phyloP scores from a whole-genome alignment of 805 yeast species.

The Saccharomycopsis synnaedendra region DNA sequence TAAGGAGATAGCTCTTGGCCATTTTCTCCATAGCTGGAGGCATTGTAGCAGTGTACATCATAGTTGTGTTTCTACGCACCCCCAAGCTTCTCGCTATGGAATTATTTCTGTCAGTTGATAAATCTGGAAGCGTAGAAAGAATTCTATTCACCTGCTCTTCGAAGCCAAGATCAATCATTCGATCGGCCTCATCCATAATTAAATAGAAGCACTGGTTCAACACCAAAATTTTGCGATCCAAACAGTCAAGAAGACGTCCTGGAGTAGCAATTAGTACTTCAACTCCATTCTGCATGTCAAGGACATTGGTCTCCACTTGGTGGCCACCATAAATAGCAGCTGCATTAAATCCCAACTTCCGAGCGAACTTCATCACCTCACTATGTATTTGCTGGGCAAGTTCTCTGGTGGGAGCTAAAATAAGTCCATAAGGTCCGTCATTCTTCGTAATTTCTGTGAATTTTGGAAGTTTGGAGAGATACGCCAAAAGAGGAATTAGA shows the following conservation, averaged over 20 bases:
- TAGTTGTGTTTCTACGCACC: conserved; percentile 38
- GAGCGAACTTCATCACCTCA: conserved; percentile 47
- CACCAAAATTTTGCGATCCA: conserved; percentile 54
- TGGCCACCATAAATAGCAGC: conserved; percentile 86
- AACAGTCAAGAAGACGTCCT: conserved; percentile 75
- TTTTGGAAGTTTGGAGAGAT: conserved; percentile 34
- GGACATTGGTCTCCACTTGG: conserved; percentile 60
- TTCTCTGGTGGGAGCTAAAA: conserved; percentile 90
- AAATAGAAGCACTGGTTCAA: conserved; percentile 53
- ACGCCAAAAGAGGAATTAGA: conserved; percentile 57
- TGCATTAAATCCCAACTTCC: conserved; percentile 27
- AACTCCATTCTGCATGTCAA: conserved; percentile 48
- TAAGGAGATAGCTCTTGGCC: conserved; percentile 45
- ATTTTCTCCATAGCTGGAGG: conserved; percentile 60
- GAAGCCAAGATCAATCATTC: conserved; percentile 93
- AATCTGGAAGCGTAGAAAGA: conserved; percentile 38
- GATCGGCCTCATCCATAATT: conserved; percentile 88
- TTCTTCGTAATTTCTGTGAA: conserved; percentile 17
- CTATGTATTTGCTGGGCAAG: conserved; percentile 75
- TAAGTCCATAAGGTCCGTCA: conserved; percentile 65
- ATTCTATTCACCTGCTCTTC: conserved; percentile 66
- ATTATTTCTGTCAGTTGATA: conserved; percentile 11
- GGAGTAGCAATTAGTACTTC: conserved; percentile 90
- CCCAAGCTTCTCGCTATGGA: conserved; percentile 4
- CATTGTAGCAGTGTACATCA: conserved; percentile 95